Evolutionary conservation across 768 basidiomycete species (phyloP).

Genomic region (Naganishia onofrii): DNA sequence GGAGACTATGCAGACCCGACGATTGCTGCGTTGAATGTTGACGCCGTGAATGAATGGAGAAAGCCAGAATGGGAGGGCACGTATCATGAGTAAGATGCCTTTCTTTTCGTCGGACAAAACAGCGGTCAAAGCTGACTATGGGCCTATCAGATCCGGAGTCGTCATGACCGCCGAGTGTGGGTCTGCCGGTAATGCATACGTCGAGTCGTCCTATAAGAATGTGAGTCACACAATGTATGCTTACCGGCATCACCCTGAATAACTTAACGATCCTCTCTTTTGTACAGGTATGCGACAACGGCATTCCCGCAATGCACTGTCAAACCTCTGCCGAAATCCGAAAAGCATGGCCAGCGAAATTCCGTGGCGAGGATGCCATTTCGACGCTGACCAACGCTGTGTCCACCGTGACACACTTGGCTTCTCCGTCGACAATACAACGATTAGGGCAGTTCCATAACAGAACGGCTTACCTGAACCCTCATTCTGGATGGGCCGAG

Average conservation of each 20-base stretch:
- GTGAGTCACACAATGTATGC: neutral
- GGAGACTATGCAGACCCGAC: conserved; percentile 49
- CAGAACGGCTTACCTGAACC: conserved; percentile 65
- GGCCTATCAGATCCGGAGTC: conserved; percentile 63
- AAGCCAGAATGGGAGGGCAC: conserved; percentile 56
- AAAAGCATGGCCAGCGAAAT: conserved; percentile 57
- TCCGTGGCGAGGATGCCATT: conserved; percentile 8
- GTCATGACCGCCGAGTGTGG: conserved; percentile 21
- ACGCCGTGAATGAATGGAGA: conserved; percentile 76
- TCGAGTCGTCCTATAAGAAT: conserved; percentile 62
- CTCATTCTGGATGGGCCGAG: conserved; percentile 79
- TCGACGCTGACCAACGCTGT: conserved; percentile 9
- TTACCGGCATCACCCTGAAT: no score
- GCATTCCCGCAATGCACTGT: conserved; percentile 16
- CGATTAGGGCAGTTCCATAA: conserved; percentile 40
- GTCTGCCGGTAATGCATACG: conserved; percentile 52
- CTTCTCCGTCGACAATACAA: conserved; percentile 23
- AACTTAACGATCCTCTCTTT: neutral
- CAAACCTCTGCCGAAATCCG: conserved; percentile 54
- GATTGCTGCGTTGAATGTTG: conserved; percentile 62
- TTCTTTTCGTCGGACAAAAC: neutral
- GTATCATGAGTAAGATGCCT: conserved; percentile 71
- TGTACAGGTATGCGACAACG: conserved; percentile 17
- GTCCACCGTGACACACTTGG: neutral
- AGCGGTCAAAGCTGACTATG: neutral